These are phyloP conservation scores for Perkinsela sp. DNA, from an alignment of 208 protist species.

Conservation along the genomic window DNA sequence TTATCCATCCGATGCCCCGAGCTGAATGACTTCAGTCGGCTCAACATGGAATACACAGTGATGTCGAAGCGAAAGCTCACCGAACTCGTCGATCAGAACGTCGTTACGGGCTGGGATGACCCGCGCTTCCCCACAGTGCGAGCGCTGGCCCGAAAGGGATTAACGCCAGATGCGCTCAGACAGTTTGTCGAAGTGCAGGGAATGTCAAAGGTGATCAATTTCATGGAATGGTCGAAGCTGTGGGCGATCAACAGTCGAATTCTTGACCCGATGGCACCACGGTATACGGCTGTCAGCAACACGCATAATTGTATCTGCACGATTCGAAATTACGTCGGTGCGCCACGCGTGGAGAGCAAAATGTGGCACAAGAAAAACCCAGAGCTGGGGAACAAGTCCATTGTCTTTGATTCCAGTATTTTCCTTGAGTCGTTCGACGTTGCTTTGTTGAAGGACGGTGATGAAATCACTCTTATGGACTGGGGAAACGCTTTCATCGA, in stretches of 20 bases:
- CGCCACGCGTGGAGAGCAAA: constrained; percentile 23
- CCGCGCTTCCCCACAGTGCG: constrained; percentile 91
- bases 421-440: constrained; percentile 78
- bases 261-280: constrained; percentile 79
- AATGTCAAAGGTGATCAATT: constrained; percentile 75
- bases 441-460: constrained; percentile 43
- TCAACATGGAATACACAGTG: constrained; percentile 94
- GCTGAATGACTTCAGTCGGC: constrained; percentile 79
- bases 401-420: constrained; percentile 49
- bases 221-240: constrained; percentile 92
- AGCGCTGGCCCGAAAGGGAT: constrained; percentile 76
- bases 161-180: constrained; percentile 78
- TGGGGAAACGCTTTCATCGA: constrained; percentile 83
- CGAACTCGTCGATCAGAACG: constrained; percentile 75
- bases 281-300: constrained; percentile 73
- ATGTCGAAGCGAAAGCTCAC: constrained; percentile 96
- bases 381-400: constrained; percentile 66
- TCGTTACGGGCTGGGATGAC: constrained; percentile 92
- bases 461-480: constrained; percentile 92
- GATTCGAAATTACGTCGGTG: constrained; percentile 12
- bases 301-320: constrained; percentile 33
- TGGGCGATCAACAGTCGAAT: constrained; percentile 92
- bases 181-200: constrained; percentile 86
- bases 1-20: constrained; percentile 52
- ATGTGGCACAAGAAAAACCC: constrained; percentile 75